Evolutionary conservation across 1,284 basidiomycete species (phyloP).

Genomic region (Ganoderma sinense): DNA sequence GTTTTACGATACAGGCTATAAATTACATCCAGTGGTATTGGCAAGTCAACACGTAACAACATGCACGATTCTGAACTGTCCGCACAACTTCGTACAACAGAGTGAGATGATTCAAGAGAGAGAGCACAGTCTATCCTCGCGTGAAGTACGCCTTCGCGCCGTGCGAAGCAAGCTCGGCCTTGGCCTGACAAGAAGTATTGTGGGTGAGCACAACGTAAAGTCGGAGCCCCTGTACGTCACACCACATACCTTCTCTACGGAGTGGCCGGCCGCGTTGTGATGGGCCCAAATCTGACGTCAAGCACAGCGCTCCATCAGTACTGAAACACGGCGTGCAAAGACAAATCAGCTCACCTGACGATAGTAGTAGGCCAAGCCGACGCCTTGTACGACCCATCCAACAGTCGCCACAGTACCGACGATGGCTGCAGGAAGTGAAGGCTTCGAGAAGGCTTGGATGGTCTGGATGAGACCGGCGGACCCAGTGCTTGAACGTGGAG

Average conservation of each 20-base stretch:
- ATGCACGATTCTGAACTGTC: slow-evolving; percentile 4
- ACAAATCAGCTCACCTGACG: slow-evolving; percentile 60
- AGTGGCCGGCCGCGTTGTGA: slow-evolving; percentile 84
- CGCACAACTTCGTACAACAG: slow-evolving; percentile 25
- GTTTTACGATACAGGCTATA: slow-evolving; percentile 21
- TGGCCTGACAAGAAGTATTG: slow-evolving; percentile 63
- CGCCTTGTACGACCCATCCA: slow-evolving; percentile 89
- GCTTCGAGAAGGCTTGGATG: slow-evolving; percentile 76
- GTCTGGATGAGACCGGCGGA: slow-evolving; percentile 96
- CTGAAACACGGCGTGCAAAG: neutral
- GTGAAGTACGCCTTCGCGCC: slow-evolving; percentile 91
- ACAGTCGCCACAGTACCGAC: slow-evolving; percentile 83
- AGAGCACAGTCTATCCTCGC: slow-evolving; percentile 58
- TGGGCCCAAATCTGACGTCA: slow-evolving; percentile 80
- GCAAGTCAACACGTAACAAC: slow-evolving; percentile 7
- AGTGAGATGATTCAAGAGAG: slow-evolving; percentile 12
- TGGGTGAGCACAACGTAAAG: slow-evolving; percentile 20
- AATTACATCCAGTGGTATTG: slow-evolving; percentile 13
- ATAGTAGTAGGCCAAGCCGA: slow-evolving; percentile 86
- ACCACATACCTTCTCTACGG: slow-evolving; percentile 75
- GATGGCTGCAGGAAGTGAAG: slow-evolving; percentile 76
- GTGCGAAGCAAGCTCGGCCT: slow-evolving; percentile 84
- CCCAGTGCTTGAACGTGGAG: slow-evolving; percentile 72
- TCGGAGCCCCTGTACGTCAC: slow-evolving; percentile 7
- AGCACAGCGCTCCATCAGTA: slow-evolving; percentile 18